A percentile compares a stretch with the other conserved stretches of the same genome.
Conservation (phyloP, 2,329 filamentous ascomycete genomes). For the Dactylonectria estremocensis region DNA sequence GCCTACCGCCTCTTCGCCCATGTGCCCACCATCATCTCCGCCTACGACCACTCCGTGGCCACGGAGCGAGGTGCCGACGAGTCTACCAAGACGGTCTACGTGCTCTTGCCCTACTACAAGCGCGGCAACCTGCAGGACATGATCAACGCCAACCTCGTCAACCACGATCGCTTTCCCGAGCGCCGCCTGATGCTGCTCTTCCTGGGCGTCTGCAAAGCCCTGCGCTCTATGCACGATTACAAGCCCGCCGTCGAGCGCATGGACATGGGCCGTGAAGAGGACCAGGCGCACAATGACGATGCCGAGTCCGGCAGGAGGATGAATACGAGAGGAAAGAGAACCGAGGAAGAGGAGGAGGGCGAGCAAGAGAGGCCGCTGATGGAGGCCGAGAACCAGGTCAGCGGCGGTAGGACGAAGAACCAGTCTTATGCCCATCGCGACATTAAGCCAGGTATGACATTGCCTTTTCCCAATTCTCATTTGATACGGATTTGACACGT, state of each 20-base stretch:
- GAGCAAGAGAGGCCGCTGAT: conserved; percentile 88
- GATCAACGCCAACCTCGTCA: conserved; percentile 98
- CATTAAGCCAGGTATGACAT: conserved; percentile 88
- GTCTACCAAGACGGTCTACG: conserved; percentile 92
- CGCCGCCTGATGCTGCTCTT: conserved; percentile 90
- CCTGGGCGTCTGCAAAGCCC: conserved; percentile 88
- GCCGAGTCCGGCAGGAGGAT: conserved; percentile 38
- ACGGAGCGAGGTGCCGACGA: conserved; percentile 78
- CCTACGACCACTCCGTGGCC: conserved; percentile 86
- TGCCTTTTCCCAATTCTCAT: not conserved
- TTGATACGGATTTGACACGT: conserved; percentile 1
- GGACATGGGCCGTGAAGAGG: conserved; percentile 65
- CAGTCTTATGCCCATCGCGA: conserved; percentile 94
- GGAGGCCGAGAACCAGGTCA: conserved; percentile 79
- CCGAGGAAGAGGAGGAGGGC: conserved; percentile 78
- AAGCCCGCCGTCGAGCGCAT: conserved; percentile 66
- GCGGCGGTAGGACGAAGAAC: conserved; percentile 73
- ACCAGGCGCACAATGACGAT: conserved; percentile 54
- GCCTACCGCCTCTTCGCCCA: conserved; percentile 92
- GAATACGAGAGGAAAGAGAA: conserved; percentile 57
- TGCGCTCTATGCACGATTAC: conserved; percentile 94
- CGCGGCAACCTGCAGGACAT: conserved; percentile 97
- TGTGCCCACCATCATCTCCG: conserved; percentile 88
- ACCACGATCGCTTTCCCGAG: conserved; percentile 92
- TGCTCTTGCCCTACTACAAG: conserved; percentile 94